Evolutionary conservation across 2,329 filamentous ascomycete genomes (phyloP).

Genomic region (Cordyceps cicadae): DNA sequence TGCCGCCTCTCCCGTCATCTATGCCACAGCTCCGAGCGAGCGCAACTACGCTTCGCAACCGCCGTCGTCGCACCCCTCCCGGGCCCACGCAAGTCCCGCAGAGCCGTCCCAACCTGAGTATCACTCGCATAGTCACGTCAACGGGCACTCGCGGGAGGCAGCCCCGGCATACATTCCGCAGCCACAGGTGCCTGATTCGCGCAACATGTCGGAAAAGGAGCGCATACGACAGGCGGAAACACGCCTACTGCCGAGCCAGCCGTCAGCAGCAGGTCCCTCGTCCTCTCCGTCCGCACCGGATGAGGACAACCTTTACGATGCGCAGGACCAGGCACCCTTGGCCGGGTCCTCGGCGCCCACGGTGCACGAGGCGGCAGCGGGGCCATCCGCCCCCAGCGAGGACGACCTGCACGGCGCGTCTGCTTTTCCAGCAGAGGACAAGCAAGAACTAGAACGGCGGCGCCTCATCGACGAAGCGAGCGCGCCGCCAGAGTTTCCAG

Average conservation of each 20-base stretch:
- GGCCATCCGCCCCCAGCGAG: constrained; percentile 37
- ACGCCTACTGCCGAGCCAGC: constrained; percentile 72
- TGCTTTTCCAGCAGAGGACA: constrained; percentile 53
- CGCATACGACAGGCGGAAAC: constrained; percentile 69
- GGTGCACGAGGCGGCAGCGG: constrained; percentile 21
- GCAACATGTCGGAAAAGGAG: constrained; percentile 70
- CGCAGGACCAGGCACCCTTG: constrained; percentile 28
- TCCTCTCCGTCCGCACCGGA: constrained; percentile 19
- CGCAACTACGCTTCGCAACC: constrained; percentile 7
- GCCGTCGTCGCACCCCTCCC: constrained; percentile 12
- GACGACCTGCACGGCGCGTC: constrained; percentile 29
- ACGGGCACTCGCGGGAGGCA: constrained; percentile 16
- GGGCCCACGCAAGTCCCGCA: constrained; percentile 13
- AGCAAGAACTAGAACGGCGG: constrained; percentile 65
- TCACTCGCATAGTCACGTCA: constrained; percentile 11
- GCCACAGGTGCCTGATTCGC: constrained; percentile 52
- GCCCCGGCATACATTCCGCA: constrained; percentile 48
- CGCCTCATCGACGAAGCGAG: constrained; percentile 57
- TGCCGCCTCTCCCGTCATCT: constrained; percentile 17
- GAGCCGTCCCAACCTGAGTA: constrained; percentile 7
- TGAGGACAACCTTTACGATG: constrained; percentile 45
- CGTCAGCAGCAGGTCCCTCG: constrained; percentile 36
- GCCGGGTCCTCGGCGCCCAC: constrained; percentile 13
- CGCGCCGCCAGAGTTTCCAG: constrained; percentile 50
- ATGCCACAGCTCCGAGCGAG: constrained; percentile 30